Evolutionary conservation across 768 basidiomycete species (phyloP).

Genomic region (Boletus barrowsii): DNA sequence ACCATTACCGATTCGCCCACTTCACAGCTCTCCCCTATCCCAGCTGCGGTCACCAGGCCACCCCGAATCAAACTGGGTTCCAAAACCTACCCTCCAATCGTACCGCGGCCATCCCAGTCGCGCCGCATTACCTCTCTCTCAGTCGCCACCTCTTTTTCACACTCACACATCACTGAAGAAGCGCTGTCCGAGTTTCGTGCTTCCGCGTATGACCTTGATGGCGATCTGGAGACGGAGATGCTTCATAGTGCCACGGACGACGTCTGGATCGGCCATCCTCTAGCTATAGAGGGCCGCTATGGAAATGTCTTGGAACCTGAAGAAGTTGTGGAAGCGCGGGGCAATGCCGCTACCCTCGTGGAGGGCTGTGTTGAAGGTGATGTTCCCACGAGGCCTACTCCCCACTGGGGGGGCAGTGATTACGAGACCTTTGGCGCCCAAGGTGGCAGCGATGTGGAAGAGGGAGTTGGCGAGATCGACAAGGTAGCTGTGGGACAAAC

Average conservation of each 20-base stretch:
- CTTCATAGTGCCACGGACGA: constrained; percentile 23
- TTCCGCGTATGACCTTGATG: constrained; percentile 27
- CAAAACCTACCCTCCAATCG: neutral
- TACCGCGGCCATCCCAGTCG: constrained; percentile 6
- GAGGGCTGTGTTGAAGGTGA: constrained; percentile 12
- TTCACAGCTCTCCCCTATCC: neutral
- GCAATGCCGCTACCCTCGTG: neutral
- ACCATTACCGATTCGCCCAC: neutral
- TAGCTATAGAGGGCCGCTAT: constrained; percentile 13
- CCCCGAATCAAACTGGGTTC: neutral
- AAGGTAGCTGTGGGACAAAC: neutral
- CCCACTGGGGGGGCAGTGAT: constrained; percentile 3
- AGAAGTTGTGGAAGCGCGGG: neutral
- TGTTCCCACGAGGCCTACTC: neutral
- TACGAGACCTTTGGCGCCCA: constrained; percentile 9
- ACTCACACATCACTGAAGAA: constrained; percentile 26
- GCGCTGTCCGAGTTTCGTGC: constrained; percentile 19
- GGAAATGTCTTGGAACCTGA: neutral
- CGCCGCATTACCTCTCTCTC: constrained; percentile 23
- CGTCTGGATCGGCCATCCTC: constrained; percentile 6
- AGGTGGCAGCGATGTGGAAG: neutral
- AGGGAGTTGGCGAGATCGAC: neutral
- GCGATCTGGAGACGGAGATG: constrained; percentile 26
- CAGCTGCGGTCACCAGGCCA: neutral
- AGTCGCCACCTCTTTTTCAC: constrained; percentile 19